Evolutionary conservation across 2,329 filamentous ascomycete species (phyloP).

Genomic region (Sphaerulina vaccinii): DNA sequence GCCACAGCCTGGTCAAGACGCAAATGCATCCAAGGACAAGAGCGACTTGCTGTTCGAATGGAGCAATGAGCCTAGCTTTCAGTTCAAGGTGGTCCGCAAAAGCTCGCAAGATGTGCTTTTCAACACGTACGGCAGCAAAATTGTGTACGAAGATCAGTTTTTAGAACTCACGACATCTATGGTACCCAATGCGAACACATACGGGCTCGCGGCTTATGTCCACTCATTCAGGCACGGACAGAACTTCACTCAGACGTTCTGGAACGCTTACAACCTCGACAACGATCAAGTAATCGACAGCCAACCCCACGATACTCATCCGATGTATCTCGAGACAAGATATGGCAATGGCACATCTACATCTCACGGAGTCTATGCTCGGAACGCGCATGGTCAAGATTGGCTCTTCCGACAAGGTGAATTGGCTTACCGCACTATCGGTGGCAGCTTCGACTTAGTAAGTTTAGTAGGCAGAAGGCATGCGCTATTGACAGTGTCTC

Average conservation of each 20-base stretch:
- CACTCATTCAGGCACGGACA: constrained; percentile 34
- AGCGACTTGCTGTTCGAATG: constrained; percentile 35
- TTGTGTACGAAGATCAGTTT: constrained; percentile 38
- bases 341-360: constrained; percentile 27
- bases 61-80: constrained; percentile 35
- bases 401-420: constrained; percentile 31
- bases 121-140: constrained; percentile 33
- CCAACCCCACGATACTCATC: constrained; percentile 36
- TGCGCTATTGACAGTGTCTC: no score
- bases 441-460: constrained; percentile 61
- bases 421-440: constrained; percentile 36
- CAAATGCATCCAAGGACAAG: constrained; percentile 16
- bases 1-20: constrained; percentile 21
- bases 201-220: constrained; percentile 35
- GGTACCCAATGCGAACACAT: constrained; percentile 35
- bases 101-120: constrained; percentile 33
- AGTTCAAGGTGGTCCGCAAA: constrained; percentile 31
- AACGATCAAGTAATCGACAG: constrained; percentile 28
- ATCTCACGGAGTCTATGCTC: constrained; percentile 36
- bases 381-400: constrained; percentile 38
- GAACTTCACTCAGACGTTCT: constrained; percentile 36
- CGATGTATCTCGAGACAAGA: constrained; percentile 37
- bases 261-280: constrained; percentile 33
- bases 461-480: no score
- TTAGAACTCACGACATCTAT: constrained; percentile 33